Evolutionary conservation across 352 stramenopile species (phyloP).

Genomic region (Pythium apleroticum): DNA sequence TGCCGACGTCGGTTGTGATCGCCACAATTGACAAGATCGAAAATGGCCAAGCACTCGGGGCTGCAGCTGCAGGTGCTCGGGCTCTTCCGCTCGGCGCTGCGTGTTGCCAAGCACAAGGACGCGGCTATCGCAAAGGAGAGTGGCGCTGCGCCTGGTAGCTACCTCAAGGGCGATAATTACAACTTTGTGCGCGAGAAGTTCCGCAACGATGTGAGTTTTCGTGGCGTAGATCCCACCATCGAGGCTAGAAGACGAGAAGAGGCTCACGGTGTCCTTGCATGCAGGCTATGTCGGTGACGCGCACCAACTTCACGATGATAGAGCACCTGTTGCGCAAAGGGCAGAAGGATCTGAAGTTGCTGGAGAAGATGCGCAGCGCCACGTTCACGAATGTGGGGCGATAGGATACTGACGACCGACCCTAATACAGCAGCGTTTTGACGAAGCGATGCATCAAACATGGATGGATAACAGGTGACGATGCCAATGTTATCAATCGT

Average conservation of each 20-base stretch:
- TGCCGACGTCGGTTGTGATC: slow-evolving; percentile 22
- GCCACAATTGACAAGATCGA: slow-evolving; percentile 7
- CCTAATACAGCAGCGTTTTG: not conserved
- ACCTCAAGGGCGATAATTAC: slow-evolving; percentile 25
- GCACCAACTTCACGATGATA: slow-evolving; percentile 80
- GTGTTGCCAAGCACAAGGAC: slow-evolving; percentile 62
- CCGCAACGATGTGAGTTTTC: slow-evolving; percentile 53
- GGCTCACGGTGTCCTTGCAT: not conserved
- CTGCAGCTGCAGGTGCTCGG: slow-evolving; percentile 77
- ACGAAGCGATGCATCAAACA: too few species aligned
- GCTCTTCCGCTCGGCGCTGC: slow-evolving; percentile 69
- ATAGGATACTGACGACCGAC: not conserved
- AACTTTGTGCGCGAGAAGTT: slow-evolving; percentile 79
- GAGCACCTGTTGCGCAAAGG: slow-evolving; percentile 87
- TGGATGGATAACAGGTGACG: too few species aligned
- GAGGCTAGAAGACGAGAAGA: not conserved
- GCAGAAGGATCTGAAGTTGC: slow-evolving; percentile 81
- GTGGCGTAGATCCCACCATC: not conserved
- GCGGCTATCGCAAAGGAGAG: slow-evolving; percentile 18
- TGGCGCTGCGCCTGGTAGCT: slow-evolving; percentile 9
- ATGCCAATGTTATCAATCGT: too few species aligned
- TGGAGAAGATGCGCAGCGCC: slow-evolving; percentile 63
- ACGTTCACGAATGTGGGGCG: slow-evolving; percentile 45
- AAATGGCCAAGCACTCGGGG: slow-evolving; percentile 52
- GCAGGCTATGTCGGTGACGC: slow-evolving; percentile 54